Percentiles rank a stretch among this genome's conserved stretches.
These are phyloP conservation scores for Annona squamosa DNA, from an alignment of 164 flowering plant species.

Conservation along the genomic window DNA sequence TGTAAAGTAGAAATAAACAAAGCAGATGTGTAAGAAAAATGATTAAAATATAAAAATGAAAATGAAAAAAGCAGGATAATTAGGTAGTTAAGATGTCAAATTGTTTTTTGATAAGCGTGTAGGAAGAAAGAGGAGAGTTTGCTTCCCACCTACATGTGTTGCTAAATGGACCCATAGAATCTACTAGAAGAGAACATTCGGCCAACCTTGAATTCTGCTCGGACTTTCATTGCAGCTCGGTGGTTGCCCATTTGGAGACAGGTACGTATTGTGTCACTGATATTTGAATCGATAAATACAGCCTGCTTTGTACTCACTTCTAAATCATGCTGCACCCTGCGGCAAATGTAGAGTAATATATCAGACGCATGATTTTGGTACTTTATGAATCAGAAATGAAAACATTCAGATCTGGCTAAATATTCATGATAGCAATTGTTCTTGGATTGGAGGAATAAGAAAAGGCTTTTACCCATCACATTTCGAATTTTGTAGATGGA, in stretches of 20 bases:
- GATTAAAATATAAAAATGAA: no score
- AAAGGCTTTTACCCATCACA: neutral
- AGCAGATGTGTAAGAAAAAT: no score
- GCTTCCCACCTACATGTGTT: no score
- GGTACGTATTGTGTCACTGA: conserved; percentile 91
- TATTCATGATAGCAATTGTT: neutral
- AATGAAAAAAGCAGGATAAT: no score
- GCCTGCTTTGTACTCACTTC: conserved; percentile 89
- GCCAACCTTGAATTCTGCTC: conserved; percentile 80
- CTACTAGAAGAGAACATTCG: neutral
- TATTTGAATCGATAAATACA: conserved; percentile 88
- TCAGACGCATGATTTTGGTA: neutral
- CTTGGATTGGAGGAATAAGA: neutral
- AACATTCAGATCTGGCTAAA: neutral
- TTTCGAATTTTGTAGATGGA: neutral
- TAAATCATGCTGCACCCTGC: conserved; percentile 84
- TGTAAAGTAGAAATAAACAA: neutral
- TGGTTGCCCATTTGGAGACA: conserved; percentile 91
- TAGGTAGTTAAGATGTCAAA: neutral
- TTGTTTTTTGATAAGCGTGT: neutral
- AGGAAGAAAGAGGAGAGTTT: neutral
- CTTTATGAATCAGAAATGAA: no score
- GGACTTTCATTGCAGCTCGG: conserved; percentile 83
- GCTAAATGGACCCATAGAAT: no score
- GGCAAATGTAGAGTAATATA: neutral